Evolutionary conservation across 1,284 basidiomycete species (phyloP).

Genomic region (Tremellales sp.): DNA sequence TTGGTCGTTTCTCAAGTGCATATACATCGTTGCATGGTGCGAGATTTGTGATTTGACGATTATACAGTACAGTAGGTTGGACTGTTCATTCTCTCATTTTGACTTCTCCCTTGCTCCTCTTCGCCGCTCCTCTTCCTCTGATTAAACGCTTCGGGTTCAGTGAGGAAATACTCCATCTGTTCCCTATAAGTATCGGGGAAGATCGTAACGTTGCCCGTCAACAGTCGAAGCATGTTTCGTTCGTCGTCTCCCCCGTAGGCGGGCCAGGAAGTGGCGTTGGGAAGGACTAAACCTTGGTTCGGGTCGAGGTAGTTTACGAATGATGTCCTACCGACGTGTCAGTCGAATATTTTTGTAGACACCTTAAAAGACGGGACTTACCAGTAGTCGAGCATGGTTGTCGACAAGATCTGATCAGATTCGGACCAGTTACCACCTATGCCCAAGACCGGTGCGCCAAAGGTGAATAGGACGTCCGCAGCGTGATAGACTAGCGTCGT

Average conservation of each 20-base stretch:
- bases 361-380: slow-evolving; percentile 9
- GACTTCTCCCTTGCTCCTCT: not conserved
- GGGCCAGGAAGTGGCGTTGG: slow-evolving; percentile 34
- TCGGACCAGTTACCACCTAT: slow-evolving; percentile 18
- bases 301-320: slow-evolving; percentile 42
- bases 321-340: slow-evolving; percentile 29
- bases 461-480: slow-evolving; percentile 27
- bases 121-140: slow-evolving; percentile 1
- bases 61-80: no score
- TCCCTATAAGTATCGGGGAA: slow-evolving; percentile 39
- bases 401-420: slow-evolving; percentile 17
- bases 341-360: not conserved
- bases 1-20: no score
- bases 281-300: slow-evolving; percentile 19
- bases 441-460: slow-evolving; percentile 16
- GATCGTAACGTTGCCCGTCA: slow-evolving; percentile 24
- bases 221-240: slow-evolving; percentile 28
- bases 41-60: no score
- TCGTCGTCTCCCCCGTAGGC: slow-evolving; percentile 14
- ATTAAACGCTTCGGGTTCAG: slow-evolving; percentile 23
- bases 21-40: no score
- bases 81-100: no score
- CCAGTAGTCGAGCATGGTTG: slow-evolving; percentile 38
- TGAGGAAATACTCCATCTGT: slow-evolving; percentile 33
- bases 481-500: slow-evolving; percentile 21